Conservation (phyloP, 805 yeast species). For the Suhomyces prunicola region DNA sequence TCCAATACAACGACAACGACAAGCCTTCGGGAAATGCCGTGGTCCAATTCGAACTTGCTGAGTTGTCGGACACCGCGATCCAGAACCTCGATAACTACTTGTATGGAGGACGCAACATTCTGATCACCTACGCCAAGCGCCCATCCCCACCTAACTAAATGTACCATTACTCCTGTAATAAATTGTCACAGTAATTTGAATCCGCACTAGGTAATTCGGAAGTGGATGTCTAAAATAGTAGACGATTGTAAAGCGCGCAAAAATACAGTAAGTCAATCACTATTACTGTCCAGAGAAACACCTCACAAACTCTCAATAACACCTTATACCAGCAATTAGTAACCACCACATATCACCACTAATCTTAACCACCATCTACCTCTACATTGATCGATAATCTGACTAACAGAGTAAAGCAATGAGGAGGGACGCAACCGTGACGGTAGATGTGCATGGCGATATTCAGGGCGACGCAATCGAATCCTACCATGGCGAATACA, state of each 20-base stretch:
- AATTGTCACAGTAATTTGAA: too few species aligned
- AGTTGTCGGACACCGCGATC: constrained; percentile 72
- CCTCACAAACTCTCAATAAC: background rate
- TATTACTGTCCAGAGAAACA: background rate
- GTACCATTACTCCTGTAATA: background rate
- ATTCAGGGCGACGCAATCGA: background rate
- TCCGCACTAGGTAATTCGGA: background rate
- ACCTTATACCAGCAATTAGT: background rate
- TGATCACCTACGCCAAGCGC: constrained; percentile 60
- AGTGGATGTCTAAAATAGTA: too few species aligned
- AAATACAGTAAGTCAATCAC: background rate
- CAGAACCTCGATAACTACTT: constrained; percentile 71
- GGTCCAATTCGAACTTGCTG: constrained; percentile 65
- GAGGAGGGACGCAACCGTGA: background rate
- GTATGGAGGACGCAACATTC: constrained; percentile 78
- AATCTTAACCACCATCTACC: too few species aligned
- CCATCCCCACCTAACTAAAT: constrained; percentile 2
- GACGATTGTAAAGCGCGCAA: background rate
- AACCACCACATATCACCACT: too few species aligned
- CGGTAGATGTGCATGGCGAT: background rate
- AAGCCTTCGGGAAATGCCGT: constrained; percentile 83
- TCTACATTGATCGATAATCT: background rate
- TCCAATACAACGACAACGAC: constrained; percentile 56
- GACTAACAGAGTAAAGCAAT: background rate
- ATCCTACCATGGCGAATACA: background rate